Evolutionary conservation across 805 yeast species (phyloP).

Genomic region (Yarrowia deformans): DNA sequence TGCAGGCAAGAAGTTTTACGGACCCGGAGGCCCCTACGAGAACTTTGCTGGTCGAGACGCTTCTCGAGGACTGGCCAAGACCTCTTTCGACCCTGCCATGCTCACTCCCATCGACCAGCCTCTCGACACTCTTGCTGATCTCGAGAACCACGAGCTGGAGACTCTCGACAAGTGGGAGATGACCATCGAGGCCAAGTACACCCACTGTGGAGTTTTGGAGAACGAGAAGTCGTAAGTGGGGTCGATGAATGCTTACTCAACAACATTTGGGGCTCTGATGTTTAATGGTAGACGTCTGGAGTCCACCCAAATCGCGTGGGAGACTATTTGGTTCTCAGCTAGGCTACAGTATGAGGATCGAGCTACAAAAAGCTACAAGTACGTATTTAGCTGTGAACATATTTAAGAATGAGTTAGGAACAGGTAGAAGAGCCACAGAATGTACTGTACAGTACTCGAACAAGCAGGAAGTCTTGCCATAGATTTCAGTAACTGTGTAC

Average conservation of each 20-base stretch:
- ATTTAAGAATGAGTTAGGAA: no score
- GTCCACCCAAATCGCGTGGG: no score
- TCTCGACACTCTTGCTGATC: slow-evolving; percentile 71
- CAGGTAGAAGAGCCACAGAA: no score
- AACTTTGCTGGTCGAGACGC: slow-evolving; percentile 98
- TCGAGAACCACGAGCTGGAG: slow-evolving; percentile 65
- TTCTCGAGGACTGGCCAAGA: slow-evolving; percentile 86
- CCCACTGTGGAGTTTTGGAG: slow-evolving; percentile 75
- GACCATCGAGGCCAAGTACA: slow-evolving; percentile 82
- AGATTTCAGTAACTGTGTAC: no score
- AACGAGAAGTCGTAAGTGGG: slow-evolving; percentile 36
- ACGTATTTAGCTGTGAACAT: no score
- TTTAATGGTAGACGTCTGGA: no score
- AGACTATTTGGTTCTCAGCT: no score
- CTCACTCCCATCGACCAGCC: slow-evolving; percentile 77
- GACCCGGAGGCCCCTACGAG: slow-evolving; percentile 94
- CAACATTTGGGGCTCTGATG: neutral
- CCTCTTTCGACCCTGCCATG: slow-evolving; percentile 76
- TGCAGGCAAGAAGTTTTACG: slow-evolving; percentile 82
- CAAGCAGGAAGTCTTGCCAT: no score
- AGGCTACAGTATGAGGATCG: no score
- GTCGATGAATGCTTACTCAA: neutral
- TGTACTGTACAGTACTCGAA: no score
- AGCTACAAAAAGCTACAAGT: no score
- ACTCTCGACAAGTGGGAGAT: slow-evolving; percentile 85